These are phyloP conservation scores for Phytophthora pseudosyringae DNA, from an alignment of 352 stramenopile species.

Conservation along the genomic window DNA sequence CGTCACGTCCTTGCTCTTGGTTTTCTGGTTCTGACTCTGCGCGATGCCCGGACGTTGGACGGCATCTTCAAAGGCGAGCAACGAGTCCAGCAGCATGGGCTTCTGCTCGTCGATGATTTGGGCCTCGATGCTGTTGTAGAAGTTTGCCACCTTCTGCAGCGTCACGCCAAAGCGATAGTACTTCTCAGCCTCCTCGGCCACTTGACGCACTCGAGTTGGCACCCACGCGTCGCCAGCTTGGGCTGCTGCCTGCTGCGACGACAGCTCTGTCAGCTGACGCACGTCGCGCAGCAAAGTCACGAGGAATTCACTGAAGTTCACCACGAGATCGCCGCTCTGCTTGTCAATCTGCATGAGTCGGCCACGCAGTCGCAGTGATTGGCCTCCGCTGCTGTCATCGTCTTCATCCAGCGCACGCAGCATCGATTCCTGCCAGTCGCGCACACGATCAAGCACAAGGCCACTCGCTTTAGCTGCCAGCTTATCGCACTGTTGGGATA, in stretches of 20 bases:
- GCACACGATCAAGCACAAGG: conserved; percentile 79
- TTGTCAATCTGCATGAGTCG: conserved; percentile 93
- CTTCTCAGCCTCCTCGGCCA: conserved; percentile 90
- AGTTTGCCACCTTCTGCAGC: conserved; percentile 96
- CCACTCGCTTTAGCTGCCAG: conserved; percentile 61
- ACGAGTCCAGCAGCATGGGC: conserved; percentile 93
- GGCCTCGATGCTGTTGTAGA: conserved; percentile 96
- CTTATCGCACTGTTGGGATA: conserved; percentile 64
- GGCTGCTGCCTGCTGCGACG: conserved; percentile 43
- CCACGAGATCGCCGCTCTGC: conserved; percentile 83
- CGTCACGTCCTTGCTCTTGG: conserved; percentile 76
- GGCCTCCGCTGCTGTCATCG: conserved; percentile 59
- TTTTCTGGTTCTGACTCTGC: conserved; percentile 45
- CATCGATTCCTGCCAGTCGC: conserved; percentile 89
- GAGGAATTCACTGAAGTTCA: conserved; percentile 95
- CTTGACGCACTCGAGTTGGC: conserved; percentile 63
- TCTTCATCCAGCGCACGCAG: conserved; percentile 68
- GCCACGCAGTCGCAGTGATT: conserved; percentile 76
- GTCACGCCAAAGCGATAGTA: conserved; percentile 95
- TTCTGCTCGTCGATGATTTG: conserved; percentile 96
- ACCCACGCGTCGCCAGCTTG: conserved; percentile 67
- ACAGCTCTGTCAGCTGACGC: conserved; percentile 92
- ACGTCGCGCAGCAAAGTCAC: conserved; percentile 93
- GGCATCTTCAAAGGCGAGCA: conserved; percentile 92
- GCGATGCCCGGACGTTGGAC: conserved; percentile 71